A percentile compares a stretch with the other conserved stretches of the same genome.
Conservation (phyloP, 257 asterid genomes). For the Solanum chilense region DNA sequence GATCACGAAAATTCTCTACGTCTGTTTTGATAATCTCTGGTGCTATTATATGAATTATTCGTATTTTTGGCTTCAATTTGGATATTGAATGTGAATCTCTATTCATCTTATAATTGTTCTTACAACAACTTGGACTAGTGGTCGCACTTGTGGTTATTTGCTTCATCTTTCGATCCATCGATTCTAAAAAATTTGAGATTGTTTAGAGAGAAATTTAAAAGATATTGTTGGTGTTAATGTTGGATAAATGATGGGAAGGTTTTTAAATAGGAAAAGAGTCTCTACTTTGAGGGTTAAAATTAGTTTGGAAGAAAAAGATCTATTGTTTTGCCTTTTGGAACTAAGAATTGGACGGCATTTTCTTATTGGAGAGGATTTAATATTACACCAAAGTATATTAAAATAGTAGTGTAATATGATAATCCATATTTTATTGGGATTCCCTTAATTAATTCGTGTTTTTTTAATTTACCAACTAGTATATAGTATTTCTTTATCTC, state of each 20-base stretch:
- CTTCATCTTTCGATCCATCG: conserved; percentile 15
- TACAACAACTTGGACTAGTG: not conserved
- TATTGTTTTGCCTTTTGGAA: conserved; percentile 38
- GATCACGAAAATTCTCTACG: conserved; percentile 48
- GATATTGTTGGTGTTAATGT: not conserved
- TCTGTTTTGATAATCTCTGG: conserved; percentile 67
- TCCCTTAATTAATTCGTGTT: not conserved
- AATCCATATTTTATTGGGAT: not conserved
- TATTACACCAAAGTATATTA: not conserved
- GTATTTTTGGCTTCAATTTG: conserved; percentile 54
- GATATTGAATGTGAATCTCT: not conserved
- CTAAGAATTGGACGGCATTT: conserved; percentile 26
- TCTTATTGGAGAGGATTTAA: not conserved
- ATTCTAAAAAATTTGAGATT: not conserved
- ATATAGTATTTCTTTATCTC: not conserved
- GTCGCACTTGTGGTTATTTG: not conserved
- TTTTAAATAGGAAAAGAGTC: not conserved
- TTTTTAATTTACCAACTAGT: not conserved
- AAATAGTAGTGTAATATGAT: not conserved
- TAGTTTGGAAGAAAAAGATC: not conserved
- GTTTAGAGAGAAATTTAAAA: not conserved
- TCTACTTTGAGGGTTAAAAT: not conserved
- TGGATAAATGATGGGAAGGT: conserved; percentile 7
- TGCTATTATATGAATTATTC: conserved; percentile 67
- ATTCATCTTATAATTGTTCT: not conserved